phyloP scores from a whole-genome alignment of 495 filamentous ascomycete species.

The Penicillium steckii region DNA sequence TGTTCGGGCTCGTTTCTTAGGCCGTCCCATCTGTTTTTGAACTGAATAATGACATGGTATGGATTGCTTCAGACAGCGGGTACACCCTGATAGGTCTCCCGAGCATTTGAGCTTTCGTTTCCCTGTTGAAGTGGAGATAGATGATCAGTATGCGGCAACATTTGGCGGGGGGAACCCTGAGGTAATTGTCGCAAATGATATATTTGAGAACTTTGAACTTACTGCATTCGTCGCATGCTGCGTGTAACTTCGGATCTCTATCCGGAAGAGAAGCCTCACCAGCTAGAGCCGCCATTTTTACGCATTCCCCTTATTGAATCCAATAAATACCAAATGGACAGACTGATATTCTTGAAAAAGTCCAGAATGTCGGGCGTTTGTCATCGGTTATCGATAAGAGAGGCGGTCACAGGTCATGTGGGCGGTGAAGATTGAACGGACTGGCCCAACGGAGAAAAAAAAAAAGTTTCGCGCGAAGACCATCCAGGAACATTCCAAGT shows the following conservation, averaged over 20 bases:
- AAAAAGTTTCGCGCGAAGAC: slow-evolving; percentile 31
- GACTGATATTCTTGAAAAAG: slow-evolving; percentile 1
- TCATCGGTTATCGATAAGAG: slow-evolving; percentile 27
- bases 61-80: slow-evolving; percentile 41
- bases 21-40: slow-evolving; percentile 50
- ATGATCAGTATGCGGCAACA: slow-evolving; percentile 19
- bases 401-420: slow-evolving; percentile 43
- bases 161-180: too few species aligned
- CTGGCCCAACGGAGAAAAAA: slow-evolving; percentile 21
- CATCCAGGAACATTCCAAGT: slow-evolving; percentile 1
- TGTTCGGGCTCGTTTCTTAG: slow-evolving; percentile 38
- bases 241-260: slow-evolving; percentile 33
- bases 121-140: slow-evolving; percentile 23
- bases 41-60: slow-evolving; percentile 44
- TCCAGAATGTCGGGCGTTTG: slow-evolving; percentile 13
- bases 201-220: slow-evolving; percentile 13
- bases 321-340: neutral
- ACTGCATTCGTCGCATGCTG: slow-evolving; percentile 47
- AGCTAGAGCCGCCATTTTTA: slow-evolving; percentile 2
- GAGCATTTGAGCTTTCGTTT: slow-evolving; percentile 51
- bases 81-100: slow-evolving; percentile 41
- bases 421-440: slow-evolving; percentile 35
- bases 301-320: neutral
- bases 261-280: slow-evolving; percentile 1
- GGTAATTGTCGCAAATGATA: too few species aligned